phyloP scores from a whole-genome alignment of 257 asterid genomes.

The Eustoma russellianum region DNA sequence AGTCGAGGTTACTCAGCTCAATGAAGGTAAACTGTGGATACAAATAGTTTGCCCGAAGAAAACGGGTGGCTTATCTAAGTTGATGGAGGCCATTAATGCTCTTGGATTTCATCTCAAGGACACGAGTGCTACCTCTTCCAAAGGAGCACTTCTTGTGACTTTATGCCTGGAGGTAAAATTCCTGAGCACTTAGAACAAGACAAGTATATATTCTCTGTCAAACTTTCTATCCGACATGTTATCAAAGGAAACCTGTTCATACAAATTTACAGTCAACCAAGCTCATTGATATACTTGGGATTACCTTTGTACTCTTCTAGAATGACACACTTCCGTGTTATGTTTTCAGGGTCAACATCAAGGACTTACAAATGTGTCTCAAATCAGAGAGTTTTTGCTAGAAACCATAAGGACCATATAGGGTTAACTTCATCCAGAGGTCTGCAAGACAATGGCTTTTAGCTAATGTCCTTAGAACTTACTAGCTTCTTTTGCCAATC shows the following conservation, averaged over 20 bases:
- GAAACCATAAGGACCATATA: conserved; percentile 39
- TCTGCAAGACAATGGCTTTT: too few relatives aligned
- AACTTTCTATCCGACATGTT: too few relatives aligned
- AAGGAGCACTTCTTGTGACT: conserved; percentile 60
- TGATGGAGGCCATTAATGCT: conserved; percentile 56
- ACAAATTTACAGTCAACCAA: neutral
- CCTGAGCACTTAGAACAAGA: neutral
- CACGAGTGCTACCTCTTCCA: conserved; percentile 44
- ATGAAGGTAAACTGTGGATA: conserved; percentile 60
- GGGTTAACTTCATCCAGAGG: neutral
- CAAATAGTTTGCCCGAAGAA: conserved; percentile 46
- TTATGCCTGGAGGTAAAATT: conserved; percentile 43
- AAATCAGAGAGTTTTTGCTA: conserved; percentile 33
- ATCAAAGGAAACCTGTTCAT: too few relatives aligned
- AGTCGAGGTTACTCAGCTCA: conserved; percentile 41
- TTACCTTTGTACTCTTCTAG: neutral
- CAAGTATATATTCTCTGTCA: neutral
- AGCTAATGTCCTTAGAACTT: too few relatives aligned
- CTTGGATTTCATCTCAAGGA: conserved; percentile 53
- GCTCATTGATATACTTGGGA: neutral
- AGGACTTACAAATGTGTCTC: conserved; percentile 30
- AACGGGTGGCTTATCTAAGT: conserved; percentile 40
- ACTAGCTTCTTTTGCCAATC: too few relatives aligned
- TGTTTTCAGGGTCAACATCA: conserved; percentile 36
- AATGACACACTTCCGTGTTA: neutral